Conservation (phyloP, 139 green algal genomes). For the Chlorella sp. region DNA sequence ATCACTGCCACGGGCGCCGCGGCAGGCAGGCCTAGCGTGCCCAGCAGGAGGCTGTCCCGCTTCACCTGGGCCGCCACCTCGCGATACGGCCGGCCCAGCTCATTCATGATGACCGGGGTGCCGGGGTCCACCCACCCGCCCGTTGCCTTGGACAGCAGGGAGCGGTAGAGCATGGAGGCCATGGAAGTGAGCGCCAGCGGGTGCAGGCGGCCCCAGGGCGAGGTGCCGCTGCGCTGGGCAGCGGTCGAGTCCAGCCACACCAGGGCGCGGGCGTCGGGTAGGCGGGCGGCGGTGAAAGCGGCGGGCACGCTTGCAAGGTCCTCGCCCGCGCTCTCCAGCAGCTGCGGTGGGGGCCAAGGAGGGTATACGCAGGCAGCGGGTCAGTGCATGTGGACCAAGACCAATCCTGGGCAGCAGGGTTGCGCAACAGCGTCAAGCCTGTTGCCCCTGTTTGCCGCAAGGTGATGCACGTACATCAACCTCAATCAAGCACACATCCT, state of each 20-base stretch:
- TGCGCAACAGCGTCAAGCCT: too few species aligned
- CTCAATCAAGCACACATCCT: too few species aligned
- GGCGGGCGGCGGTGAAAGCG: neutral
- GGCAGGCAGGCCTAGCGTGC: too few species aligned
- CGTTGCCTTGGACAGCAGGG: neutral
- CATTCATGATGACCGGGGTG: neutral
- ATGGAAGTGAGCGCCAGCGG: neutral
- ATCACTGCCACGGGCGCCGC: too few species aligned
- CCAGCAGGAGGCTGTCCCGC: neutral
- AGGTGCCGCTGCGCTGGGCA: neutral
- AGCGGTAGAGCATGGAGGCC: neutral
- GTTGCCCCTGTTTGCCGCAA: too few species aligned
- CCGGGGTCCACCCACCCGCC: neutral
- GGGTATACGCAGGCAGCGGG: too few species aligned
- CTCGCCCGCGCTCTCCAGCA: neutral
- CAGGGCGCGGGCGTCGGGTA: neutral
- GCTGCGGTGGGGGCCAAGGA: neutral
- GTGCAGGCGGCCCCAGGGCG: neutral
- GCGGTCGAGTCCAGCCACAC: conserved; percentile 1
- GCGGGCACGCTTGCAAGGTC: conserved; percentile 12
- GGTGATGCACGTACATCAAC: too few species aligned
- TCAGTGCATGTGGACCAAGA: neutral
- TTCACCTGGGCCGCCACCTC: neutral
- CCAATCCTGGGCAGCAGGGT: neutral
- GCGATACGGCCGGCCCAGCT: neutral